phyloP scores from a whole-genome alignment of 2,329 filamentous ascomycete genomes.

The Alternaria sp. region DNA sequence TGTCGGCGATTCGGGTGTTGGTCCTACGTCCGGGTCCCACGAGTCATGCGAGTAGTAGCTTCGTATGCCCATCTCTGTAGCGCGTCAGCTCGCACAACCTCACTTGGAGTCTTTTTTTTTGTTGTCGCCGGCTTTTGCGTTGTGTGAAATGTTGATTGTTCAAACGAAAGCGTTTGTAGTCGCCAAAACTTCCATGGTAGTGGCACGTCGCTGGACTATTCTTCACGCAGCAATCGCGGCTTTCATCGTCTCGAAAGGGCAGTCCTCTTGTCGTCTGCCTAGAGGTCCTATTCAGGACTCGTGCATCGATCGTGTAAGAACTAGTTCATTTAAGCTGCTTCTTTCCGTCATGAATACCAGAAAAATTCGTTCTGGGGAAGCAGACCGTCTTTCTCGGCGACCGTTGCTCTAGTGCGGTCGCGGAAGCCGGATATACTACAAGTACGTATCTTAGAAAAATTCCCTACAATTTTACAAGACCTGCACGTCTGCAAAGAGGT shows the following conservation, averaged over 20 bases:
- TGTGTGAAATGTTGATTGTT: not conserved
- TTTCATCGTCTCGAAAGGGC: not conserved
- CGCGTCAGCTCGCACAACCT: slow-evolving; percentile 18
- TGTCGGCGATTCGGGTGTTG: slow-evolving; percentile 29
- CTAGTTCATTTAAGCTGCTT: too few species aligned
- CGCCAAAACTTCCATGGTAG: not conserved
- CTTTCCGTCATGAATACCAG: not conserved
- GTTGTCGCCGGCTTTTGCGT: not conserved
- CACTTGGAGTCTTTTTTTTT: slow-evolving; percentile 10
- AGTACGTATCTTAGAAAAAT: too few species aligned
- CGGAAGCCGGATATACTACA: too few species aligned
- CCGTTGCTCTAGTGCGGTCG: not conserved
- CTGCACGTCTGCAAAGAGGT: too few species aligned
- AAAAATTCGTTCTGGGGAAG: not conserved
- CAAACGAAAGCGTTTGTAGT: not conserved
- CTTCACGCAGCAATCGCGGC: slow-evolving; percentile 6
- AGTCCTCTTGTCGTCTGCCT: too few species aligned
- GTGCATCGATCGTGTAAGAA: too few species aligned
- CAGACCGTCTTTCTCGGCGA: not conserved
- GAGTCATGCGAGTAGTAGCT: slow-evolving; percentile 31
- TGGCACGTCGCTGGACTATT: not conserved
- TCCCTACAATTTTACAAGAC: too few species aligned
- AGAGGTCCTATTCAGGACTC: too few species aligned
- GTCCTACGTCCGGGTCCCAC: slow-evolving; percentile 17
- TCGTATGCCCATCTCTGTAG: slow-evolving; percentile 24